A percentile compares a stretch with the other conserved stretches of the same genome.
phyloP scores from a whole-genome alignment of 805 yeast genomes.

The Saturnispora sekii region DNA sequence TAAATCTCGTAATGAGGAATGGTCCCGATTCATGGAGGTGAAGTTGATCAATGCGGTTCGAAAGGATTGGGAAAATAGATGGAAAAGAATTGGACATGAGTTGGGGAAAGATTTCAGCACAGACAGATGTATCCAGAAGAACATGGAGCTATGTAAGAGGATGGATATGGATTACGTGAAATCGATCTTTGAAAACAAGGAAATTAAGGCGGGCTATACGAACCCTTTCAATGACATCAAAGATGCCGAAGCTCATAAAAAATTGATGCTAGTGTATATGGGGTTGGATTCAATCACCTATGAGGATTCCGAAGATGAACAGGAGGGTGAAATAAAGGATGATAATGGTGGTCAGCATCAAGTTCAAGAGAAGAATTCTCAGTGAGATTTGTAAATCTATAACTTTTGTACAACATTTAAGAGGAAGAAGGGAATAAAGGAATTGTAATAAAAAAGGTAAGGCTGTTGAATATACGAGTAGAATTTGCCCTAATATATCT shows the following conservation, averaged over 20 bases:
- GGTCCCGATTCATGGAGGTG: slow-evolving; percentile 29
- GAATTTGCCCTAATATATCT: no score
- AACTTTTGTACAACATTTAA: no score
- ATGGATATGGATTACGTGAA: slow-evolving; percentile 21
- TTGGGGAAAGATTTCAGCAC: slow-evolving; percentile 23
- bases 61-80: slow-evolving; percentile 33
- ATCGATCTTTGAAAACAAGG: slow-evolving; percentile 23
- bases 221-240: slow-evolving; percentile 22
- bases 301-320: slow-evolving; percentile 23
- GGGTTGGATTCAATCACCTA: slow-evolving; percentile 29
- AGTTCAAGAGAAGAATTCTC: not conserved
- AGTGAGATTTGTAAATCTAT: no score
- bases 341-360: not conserved
- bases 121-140: slow-evolving; percentile 25
- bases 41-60: slow-evolving; percentile 24
- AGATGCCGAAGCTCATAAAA: slow-evolving; percentile 26
- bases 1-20: slow-evolving; percentile 27
- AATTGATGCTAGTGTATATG: slow-evolving; percentile 29
- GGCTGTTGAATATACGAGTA: no score
- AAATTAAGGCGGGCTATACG: slow-evolving; percentile 19
- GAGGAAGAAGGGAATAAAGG: not conserved
- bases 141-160: slow-evolving; percentile 25
- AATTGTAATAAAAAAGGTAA: not conserved
- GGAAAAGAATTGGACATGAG: slow-evolving; percentile 30
- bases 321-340: not conserved